phyloP scores from a whole-genome alignment of 108 stramenopile species.

The Conticribra guillardii region DNA sequence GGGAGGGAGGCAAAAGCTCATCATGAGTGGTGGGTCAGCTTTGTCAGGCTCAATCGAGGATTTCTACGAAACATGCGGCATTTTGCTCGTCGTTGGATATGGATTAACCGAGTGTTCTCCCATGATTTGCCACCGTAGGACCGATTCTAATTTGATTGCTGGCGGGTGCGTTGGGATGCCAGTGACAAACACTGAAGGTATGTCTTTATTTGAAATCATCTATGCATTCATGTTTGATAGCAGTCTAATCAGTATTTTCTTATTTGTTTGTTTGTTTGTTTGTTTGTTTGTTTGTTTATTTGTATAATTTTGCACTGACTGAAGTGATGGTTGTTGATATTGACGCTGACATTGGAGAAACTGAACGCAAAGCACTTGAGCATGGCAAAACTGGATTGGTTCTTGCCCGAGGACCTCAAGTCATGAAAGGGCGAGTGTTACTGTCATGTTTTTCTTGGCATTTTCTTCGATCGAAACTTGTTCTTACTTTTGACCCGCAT shows the following conservation, averaged over 20 bases:
- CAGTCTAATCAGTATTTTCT: background rate
- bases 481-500: background rate
- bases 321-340: conserved; percentile 84
- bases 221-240: background rate
- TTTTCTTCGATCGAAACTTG: too few species aligned
- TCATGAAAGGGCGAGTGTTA: conserved; percentile 70
- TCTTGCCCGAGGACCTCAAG: conserved; percentile 82
- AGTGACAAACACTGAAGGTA: background rate
- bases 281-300: too few species aligned
- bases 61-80: conserved; percentile 51
- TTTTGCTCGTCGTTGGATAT: conserved; percentile 59
- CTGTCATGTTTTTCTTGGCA: background rate
- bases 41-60: conserved; percentile 43
- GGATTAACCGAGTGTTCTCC: conserved; percentile 71
- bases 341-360: conserved; percentile 39
- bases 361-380: conserved; percentile 62
- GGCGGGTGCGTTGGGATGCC: conserved; percentile 86
- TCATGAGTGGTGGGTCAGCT: conserved; percentile 55
- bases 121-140: conserved; percentile 71
- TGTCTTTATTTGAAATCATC: background rate
- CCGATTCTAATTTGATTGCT: conserved; percentile 71
- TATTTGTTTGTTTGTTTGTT: background rate
- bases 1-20: conserved; percentile 52
- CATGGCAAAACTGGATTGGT: conserved; percentile 73
- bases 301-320: conserved; percentile 78